These are phyloP conservation scores for Coniochaeta sp. DNA, from an alignment of 2,329 filamentous ascomycete genomes.

Conservation along the genomic window DNA sequence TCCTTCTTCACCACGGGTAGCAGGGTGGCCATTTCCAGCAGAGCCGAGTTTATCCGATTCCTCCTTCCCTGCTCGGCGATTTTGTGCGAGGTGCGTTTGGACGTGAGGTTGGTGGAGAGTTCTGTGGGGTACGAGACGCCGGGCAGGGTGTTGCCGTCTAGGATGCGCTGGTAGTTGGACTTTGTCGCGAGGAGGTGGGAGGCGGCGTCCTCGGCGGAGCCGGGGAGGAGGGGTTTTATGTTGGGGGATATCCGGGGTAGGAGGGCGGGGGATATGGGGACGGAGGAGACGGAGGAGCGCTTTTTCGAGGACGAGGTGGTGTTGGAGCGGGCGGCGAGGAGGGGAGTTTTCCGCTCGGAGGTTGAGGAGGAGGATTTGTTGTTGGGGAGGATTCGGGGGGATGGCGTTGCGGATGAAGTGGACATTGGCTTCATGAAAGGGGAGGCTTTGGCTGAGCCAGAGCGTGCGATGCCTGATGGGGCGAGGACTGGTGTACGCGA, in stretches of 20 bases:
- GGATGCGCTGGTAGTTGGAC: constrained; percentile 95
- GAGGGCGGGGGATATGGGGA: constrained; percentile 78
- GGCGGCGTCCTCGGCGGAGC: constrained; percentile 50
- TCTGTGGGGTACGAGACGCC: constrained; percentile 87
- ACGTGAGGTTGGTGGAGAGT: constrained; percentile 87
- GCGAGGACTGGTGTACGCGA: not conserved
- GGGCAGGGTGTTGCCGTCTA: constrained; percentile 86
- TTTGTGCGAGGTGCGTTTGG: constrained; percentile 95
- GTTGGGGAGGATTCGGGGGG: constrained; percentile 51
- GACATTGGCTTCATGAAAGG: constrained; percentile 32
- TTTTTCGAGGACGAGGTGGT: too few relatives aligned
- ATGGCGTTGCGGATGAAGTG: constrained; percentile 52
- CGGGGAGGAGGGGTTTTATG: constrained; percentile 83
- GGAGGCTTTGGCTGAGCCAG: constrained; percentile 42
- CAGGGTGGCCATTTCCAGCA: constrained; percentile 84
- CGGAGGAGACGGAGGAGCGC: constrained; percentile 61
- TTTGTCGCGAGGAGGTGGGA: constrained; percentile 83
- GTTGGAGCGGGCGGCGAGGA: constrained; percentile 46
- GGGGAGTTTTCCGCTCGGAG: constrained; percentile 46
- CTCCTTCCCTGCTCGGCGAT: constrained; percentile 93
- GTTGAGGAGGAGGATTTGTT: too few relatives aligned
- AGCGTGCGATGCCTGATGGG: constrained; percentile 26
- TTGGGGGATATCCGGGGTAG: constrained; percentile 86
- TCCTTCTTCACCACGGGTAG: constrained; percentile 46
- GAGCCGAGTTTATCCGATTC: constrained; percentile 89